Evolutionary conservation across 768 basidiomycete genomes (phyloP), one percentile per base, ranked within the genome.

Genomic region (Strobilomyces echinocephalus): DNA sequence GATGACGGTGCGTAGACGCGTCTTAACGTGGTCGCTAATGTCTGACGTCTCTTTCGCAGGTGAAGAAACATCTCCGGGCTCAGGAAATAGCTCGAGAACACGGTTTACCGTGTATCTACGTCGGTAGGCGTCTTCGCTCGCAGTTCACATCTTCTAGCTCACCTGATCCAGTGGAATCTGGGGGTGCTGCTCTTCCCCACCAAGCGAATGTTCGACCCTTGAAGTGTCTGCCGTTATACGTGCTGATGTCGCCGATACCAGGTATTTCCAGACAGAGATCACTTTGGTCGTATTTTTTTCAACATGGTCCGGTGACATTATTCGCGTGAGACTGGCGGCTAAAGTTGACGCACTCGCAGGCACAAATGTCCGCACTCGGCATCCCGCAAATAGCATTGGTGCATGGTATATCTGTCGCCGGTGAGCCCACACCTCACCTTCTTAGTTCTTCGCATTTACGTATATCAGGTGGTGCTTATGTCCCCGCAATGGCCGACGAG

Each of bases 401-500:
- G 3, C 95, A 97, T 58, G 94, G 94, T 5, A 97, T 95, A 63
- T 90, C 88, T 40, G 93, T 97, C 16, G 94, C 94, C 49, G 92
- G 91, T 67, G 60, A 50, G 64, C 46, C 12, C 8, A 26, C 16
- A 43, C 26, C 33, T 41, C 34, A 8, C 49, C 52, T 53, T 42
- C 46, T 41, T 46, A 7, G 14, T 41, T 28, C 45, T 39, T 56
- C 42, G 40, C 44, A 21, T 53, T 53, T 39, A 44, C 54, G 51
- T 60, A 16, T 31, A 46, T 16, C 42, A 87, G 88, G 88, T 52
- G 93, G 93, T 53, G 93, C 93, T 38, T 95, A 93, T 71, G 91
- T 95, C 40, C 93, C 94, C 26, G 94, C 94, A 3, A 95, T 97
- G 91, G 91, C 93, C 1, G 94, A 97, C 64, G 91, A 94, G 71